These are phyloP conservation scores for Tylopilus subfusipes DNA, from an alignment of 768 basidiomycete species.

Conservation along the genomic window DNA sequence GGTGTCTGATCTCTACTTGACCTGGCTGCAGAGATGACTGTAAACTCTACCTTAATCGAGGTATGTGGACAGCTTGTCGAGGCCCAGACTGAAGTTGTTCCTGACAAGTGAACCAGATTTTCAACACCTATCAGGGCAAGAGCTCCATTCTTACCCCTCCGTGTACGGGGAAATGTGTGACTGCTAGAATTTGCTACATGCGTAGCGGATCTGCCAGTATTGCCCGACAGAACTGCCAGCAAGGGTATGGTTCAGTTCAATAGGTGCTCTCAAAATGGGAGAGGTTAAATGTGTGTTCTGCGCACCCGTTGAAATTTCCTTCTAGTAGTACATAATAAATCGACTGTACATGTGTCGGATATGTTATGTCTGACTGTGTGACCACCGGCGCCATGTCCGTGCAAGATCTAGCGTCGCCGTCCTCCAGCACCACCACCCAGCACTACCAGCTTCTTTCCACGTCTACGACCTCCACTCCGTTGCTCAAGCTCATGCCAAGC, in stretches of 20 bases:
- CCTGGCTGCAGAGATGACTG: slow-evolving; percentile 48
- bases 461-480: slow-evolving; percentile 52
- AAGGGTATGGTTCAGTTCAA: slow-evolving; percentile 67
- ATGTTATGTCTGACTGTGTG: slow-evolving; percentile 5
- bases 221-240: slow-evolving; percentile 53
- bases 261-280: slow-evolving; percentile 8
- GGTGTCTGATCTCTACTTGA: neutral
- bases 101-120: slow-evolving; percentile 40
- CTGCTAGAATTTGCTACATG: slow-evolving; percentile 74
- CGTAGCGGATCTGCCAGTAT: slow-evolving; percentile 68
- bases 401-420: slow-evolving; percentile 37
- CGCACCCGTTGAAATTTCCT: neutral
- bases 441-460: slow-evolving; percentile 63
- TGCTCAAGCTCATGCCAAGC: slow-evolving; percentile 82
- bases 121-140: slow-evolving; percentile 73
- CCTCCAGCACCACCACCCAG: slow-evolving; percentile 63
- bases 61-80: slow-evolving; percentile 34
- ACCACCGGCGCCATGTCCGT: neutral
- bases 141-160: slow-evolving; percentile 48
- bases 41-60: slow-evolving; percentile 53
- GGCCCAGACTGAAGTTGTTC: neutral
- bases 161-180: slow-evolving; percentile 59
- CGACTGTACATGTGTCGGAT: neutral
- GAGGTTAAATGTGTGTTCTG: neutral
- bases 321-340: neutral